Percentiles rank a stretch among this genome's conserved stretches.
Evolutionary conservation across 768 basidiomycete species (phyloP).

Genomic region (Pulveroboletus sp.): DNA sequence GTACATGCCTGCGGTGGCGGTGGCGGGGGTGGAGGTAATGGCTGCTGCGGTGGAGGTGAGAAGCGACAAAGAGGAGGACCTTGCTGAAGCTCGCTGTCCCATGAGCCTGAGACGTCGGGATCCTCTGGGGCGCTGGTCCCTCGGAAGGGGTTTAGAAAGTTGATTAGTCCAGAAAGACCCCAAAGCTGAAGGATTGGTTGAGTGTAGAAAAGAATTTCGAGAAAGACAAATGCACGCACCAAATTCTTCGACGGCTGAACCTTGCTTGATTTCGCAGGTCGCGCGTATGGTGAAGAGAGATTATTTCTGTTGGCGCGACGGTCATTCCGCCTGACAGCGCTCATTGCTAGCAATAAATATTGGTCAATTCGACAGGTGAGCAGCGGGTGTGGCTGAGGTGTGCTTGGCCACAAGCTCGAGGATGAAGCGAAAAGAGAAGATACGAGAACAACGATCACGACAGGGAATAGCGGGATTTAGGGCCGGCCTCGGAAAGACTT

Average conservation of each 20-base stretch:
- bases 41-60: constrained; percentile 20
- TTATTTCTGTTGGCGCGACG: constrained; percentile 35
- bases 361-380: constrained; percentile 3
- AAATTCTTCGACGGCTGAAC: constrained; percentile 41
- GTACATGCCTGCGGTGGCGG: constrained; percentile 27
- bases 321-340: constrained; percentile 47
- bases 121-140: constrained; percentile 20
- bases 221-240: constrained; percentile 28
- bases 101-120: constrained; percentile 16
- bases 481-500: constrained; percentile 25
- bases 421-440: constrained; percentile 17
- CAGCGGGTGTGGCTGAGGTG: not conserved
- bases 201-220: constrained; percentile 1
- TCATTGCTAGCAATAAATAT: constrained; percentile 40
- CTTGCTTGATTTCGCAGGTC: constrained; percentile 28
- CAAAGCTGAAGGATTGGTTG: constrained; percentile 34
- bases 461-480: constrained; percentile 24
- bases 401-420: constrained; percentile 7
- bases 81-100: constrained; percentile 26
- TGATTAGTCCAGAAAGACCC: constrained; percentile 49
- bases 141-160: constrained; percentile 46
- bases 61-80: constrained; percentile 24
- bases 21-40: constrained; percentile 17
- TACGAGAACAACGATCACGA: constrained; percentile 21
- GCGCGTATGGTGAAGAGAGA: constrained; percentile 55